Evolutionary conservation across 2,329 filamentous ascomycete species (phyloP), one percentile per base, ranked within the genome.

Genomic region (Ceratocystis colombiana): DNA sequence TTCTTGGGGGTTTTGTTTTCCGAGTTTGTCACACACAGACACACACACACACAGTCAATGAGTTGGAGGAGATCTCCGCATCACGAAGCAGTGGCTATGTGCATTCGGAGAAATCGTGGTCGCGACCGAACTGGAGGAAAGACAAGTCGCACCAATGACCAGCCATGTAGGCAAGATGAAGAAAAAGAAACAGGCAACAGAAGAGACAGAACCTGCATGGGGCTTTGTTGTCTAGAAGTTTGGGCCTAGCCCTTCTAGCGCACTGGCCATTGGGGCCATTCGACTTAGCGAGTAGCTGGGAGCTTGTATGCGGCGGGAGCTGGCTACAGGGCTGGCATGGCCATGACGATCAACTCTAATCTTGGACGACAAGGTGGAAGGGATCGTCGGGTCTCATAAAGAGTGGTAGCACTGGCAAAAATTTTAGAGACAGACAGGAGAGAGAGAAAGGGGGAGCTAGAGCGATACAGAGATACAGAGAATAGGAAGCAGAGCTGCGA

Each of bases 291-390:
- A 6, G 45, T 48, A 50, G 46, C 46, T 25, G 46, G 5, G 20
- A 48, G 45, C 45, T 48, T 17, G 17, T n/a, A 20, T 41, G 48
- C 20, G 22, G 20, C 7, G n/a, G 48, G 48, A 50, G 48, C 48
- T 50, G 48, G 48, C 48, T n/a, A 10, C 22, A 53, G 48, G 48
- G 48, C 48, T 25, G 12, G 37, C 20, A 28, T 10, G 48, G 8
- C 22, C 22, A 15, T 25, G 48, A 53, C 48, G 48, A 53, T 53
- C 48, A 53, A 53, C 48, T 28, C 48, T 53, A 25, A 53, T 53
- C 48, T 53, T 53, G 48, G 48, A 12, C 48, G 8, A 53, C 48
- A 53, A 5, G 37, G 7, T 15, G 25, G 12, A 28, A 15, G 8
- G 22, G 48, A 53, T 53, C 48, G 48, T 25, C 22, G 22, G 48